Percentiles rank a stretch among this genome's conserved stretches.
phyloP scores from a whole-genome alignment of 208 protist genomes.

The Sergeia podlipaevii region DNA sequence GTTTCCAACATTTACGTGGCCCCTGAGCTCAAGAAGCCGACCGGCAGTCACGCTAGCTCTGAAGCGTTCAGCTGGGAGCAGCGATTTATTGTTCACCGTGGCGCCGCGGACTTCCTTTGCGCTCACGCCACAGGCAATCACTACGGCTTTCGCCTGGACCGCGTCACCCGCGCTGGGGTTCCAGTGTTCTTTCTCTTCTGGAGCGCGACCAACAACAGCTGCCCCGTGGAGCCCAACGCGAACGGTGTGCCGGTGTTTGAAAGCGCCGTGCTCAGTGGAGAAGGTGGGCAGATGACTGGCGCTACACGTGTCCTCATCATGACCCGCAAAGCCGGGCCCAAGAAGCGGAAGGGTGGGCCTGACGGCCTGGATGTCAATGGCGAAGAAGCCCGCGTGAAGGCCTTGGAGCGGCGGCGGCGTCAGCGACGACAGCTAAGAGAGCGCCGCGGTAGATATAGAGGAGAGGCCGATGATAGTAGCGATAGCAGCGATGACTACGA shows the following conservation, averaged over 20 bases:
- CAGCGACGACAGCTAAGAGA: conserved; percentile 11
- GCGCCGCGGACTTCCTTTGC: conserved; percentile 61
- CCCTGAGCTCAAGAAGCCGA: conserved; percentile 9
- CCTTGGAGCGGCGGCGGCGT: neutral
- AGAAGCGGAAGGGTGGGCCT: neutral
- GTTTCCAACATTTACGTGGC: conserved; percentile 26
- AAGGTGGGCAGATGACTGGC: conserved; percentile 17
- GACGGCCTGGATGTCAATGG: no score
- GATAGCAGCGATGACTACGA: no score
- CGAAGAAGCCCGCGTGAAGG: no score
- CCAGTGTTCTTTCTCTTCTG: conserved; percentile 72
- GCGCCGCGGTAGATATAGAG: no score
- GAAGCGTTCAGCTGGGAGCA: conserved; percentile 59
- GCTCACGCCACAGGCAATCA: conserved; percentile 31
- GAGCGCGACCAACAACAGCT: conserved; percentile 25
- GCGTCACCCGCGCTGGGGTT: conserved; percentile 52
- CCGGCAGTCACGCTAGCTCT: conserved; percentile 34
- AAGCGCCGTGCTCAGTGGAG: conserved; percentile 41
- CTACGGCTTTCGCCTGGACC: conserved; percentile 70
- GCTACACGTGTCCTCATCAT: neutral
- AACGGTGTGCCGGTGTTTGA: conserved; percentile 37
- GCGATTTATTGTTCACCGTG: conserved; percentile 62
- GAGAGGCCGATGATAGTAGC: no score
- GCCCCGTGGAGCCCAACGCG: conserved; percentile 18
- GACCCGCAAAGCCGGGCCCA: conserved; percentile 13